Evolutionary conservation across 306 rosid genomes (phyloP).

Genomic region (Psophocarpus tetragonolobus): DNA sequence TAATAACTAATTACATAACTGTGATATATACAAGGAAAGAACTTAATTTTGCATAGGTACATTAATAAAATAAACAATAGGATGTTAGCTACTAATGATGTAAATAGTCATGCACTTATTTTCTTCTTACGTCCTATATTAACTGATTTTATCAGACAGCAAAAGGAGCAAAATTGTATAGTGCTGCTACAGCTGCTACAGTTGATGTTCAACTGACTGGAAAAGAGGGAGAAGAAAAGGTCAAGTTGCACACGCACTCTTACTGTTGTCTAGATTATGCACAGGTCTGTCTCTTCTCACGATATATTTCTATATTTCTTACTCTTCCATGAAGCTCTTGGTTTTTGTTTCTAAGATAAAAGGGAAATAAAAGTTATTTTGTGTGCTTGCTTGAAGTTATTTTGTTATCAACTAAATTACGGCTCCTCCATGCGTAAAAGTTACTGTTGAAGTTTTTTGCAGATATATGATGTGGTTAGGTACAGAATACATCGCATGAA

Average conservation of each 20-base stretch:
- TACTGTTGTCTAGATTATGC: constrained; percentile 79
- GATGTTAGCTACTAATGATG: background rate
- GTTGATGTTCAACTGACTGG: constrained; percentile 55
- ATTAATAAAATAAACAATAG: background rate
- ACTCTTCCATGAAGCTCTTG: constrained; percentile 11
- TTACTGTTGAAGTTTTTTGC: constrained; percentile 42
- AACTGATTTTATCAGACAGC: constrained; percentile 63
- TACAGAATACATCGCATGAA: constrained; percentile 94
- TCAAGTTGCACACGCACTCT: constrained; percentile 94
- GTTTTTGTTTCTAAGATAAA: constrained; percentile 5
- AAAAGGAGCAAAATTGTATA: constrained; percentile 91
- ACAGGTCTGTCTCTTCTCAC: constrained; percentile 58
- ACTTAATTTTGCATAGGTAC: background rate
- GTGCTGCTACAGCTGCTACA: constrained; percentile 92
- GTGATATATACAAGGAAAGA: background rate
- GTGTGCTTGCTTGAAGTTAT: background rate
- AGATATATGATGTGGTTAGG: constrained; percentile 92
- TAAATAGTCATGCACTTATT: background rate
- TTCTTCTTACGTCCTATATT: constrained; percentile 1
- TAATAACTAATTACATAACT: background rate
- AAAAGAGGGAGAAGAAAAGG: constrained; percentile 93
- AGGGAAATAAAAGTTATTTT: constrained; percentile 30
- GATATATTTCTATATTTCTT: background rate
- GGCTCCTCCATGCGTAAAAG: constrained; percentile 31
- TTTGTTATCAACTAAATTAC: constrained; percentile 25